A percentile compares a stretch with the other conserved stretches of the same genome.
Evolutionary conservation across 768 basidiomycete genomes (phyloP).

Genomic region (Rhizopogon sp.): DNA sequence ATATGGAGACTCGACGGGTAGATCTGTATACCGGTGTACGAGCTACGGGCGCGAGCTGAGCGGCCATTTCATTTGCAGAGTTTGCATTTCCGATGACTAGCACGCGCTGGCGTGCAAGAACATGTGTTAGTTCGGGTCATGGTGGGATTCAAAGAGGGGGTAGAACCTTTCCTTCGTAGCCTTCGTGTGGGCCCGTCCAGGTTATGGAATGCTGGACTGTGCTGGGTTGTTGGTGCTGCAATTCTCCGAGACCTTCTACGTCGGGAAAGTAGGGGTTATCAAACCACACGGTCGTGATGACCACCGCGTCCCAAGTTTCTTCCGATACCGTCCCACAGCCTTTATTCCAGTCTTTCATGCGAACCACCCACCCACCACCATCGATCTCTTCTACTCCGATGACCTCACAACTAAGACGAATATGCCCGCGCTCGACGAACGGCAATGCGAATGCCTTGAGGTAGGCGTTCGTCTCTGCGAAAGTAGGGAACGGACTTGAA

Average conservation of each 20-base stretch:
- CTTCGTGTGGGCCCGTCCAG: conserved; percentile 33
- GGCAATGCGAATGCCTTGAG: conserved; percentile 21
- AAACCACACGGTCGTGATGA: conserved; percentile 42
- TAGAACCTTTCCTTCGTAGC: conserved; percentile 30
- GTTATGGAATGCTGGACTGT: conserved; percentile 37
- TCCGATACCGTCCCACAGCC: conserved; percentile 20
- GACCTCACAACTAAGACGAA: conserved; percentile 39
- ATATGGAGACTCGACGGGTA: conserved; percentile 38
- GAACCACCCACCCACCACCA: conserved; percentile 34
- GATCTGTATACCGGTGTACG: conserved; percentile 41
- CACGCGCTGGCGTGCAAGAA: conserved; percentile 28
- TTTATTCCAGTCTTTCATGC: conserved; percentile 30
- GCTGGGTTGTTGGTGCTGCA: conserved; percentile 23
- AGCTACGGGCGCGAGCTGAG: conserved; percentile 36
- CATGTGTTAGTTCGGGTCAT: neutral
- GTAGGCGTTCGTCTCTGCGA: conserved; percentile 24
- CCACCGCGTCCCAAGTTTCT: conserved; percentile 45
- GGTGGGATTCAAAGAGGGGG: neutral
- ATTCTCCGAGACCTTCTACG: conserved; percentile 36
- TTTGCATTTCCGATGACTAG: conserved; percentile 49
- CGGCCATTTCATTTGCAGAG: conserved; percentile 48
- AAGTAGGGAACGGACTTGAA: no score
- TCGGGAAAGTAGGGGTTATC: conserved; percentile 41
- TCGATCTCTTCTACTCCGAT: conserved; percentile 30
- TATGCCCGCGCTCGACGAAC: conserved; percentile 22